Evolutionary conservation across 2,329 filamentous ascomycete species (phyloP).

Genomic region (Cladosporium halotolerans): DNA sequence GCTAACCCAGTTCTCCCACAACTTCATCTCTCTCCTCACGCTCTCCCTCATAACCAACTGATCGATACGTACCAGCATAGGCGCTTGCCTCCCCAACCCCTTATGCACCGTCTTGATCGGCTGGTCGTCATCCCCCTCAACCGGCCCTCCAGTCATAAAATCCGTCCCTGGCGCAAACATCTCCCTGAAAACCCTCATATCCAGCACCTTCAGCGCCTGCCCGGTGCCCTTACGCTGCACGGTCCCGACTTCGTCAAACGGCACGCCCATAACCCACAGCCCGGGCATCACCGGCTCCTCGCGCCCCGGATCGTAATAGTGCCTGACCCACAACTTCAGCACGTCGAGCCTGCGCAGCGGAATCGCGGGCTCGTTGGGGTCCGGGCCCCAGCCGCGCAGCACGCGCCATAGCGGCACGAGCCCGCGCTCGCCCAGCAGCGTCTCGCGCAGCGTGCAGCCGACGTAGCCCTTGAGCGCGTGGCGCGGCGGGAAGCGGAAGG

Average conservation of each 20-base stretch:
- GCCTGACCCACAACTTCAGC: conserved; percentile 52
- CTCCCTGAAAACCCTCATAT: conserved; percentile 1
- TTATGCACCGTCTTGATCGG: background rate
- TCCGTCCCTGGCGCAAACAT: background rate
- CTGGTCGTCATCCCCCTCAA: no score
- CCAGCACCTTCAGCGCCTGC: conserved; percentile 13
- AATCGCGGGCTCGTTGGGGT: conserved; percentile 13
- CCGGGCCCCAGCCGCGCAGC: conserved; percentile 48
- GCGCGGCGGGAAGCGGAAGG: conserved; percentile 11
- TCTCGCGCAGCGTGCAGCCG: conserved; percentile 43
- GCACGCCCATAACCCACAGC: conserved; percentile 40
- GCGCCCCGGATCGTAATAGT: conserved; percentile 41
- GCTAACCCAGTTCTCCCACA: conserved; percentile 49
- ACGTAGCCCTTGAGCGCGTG: conserved; percentile 40
- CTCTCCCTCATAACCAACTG: conserved; percentile 54
- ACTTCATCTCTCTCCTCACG: conserved; percentile 44
- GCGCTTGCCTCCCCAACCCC: background rate
- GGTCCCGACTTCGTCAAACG: conserved; percentile 46
- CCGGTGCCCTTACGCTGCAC: conserved; percentile 45
- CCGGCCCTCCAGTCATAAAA: no score
- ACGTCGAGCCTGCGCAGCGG: conserved; percentile 42
- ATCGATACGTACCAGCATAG: conserved; percentile 48
- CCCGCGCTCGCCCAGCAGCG: conserved; percentile 39
- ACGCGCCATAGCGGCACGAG: conserved; percentile 48
- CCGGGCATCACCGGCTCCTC: conserved; percentile 1